Base-by-base conservation (phyloP, 306 rosid genomes). In the Pyrus pyrifolia region DNA sequence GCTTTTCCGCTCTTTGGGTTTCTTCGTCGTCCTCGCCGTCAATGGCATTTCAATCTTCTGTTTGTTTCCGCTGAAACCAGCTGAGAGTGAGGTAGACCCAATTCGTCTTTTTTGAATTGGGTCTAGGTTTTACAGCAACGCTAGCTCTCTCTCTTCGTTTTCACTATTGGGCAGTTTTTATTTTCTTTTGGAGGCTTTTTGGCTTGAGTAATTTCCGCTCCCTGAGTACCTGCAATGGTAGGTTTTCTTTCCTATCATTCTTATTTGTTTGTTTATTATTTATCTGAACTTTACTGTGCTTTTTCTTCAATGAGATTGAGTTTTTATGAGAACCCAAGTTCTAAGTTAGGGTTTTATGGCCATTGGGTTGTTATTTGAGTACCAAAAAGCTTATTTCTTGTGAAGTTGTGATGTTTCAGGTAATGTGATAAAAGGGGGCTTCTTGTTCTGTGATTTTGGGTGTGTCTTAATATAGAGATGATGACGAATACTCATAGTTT, bases 401-500 rank as follows among this genome's bases (percentile, higher is more conserved):
- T 76, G 5, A 12, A 58, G 22, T 73, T 79, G 78, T 75, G 81
- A 11, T 3, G 46, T 79, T 74, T 58, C 70, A 61, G 70, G 78
- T 69, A 72, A 74, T 86, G 81, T 81, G 81, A 61, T 65, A 63
- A 55, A 67, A n/a, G 42, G 71, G 77, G 35, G 55, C 55, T 15
- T 49, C 38, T 7, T 62, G 35, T 35, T 65, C 61, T 33, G 40
- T 7, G n/a, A 35, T 22, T 51, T 72, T 63, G 64, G 55, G 30
- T 55, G 38, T 13, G 45, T 68, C 49, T 42, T 1, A 38, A 73
- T 18, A n/a, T 73, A 74, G 78, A 66, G 76, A 85, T 90, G 92
- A 70, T 85, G 53, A 63, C 57, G 81, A 73, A 58, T 63, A 77
- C 76, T 53, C 78, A 80, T 57, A 70, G 73, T 68, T 92, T 90